A percentile compares a stretch with the other conserved stretches of the same genome.
phyloP scores from a whole-genome alignment of 1,284 basidiomycete genomes.

The Exobasidium rhododendri region DNA sequence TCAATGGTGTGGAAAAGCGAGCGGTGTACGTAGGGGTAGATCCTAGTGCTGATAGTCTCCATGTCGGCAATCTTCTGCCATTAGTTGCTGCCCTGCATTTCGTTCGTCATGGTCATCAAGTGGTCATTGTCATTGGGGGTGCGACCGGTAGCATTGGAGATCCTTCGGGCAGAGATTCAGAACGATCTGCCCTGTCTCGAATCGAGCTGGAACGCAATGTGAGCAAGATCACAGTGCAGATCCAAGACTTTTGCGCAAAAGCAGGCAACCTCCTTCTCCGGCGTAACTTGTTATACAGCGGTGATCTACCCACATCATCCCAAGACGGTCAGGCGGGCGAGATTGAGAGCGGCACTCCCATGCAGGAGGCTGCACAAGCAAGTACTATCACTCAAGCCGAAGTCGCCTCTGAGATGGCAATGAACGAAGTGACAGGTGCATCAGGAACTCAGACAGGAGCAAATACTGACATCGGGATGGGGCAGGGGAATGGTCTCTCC shows the following conservation, averaged over 20 bases:
- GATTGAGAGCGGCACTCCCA: background rate
- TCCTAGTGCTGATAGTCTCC: conserved; percentile 81
- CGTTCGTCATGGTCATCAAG: conserved; percentile 72
- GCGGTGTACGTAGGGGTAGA: conserved; percentile 86
- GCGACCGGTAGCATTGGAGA: conserved; percentile 96
- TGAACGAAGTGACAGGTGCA: background rate
- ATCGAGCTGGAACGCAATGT: conserved; percentile 70
- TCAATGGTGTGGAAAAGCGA: background rate
- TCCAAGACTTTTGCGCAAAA: conserved; percentile 70
- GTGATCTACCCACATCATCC: conserved; percentile 4
- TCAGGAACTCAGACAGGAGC: background rate
- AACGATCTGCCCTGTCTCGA: conserved; percentile 69
- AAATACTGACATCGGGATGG: background rate
- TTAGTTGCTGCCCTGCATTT: conserved; percentile 84
- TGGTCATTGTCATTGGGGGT: conserved; percentile 84
- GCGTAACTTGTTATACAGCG: conserved; percentile 26
- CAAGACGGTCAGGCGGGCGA: conserved; percentile 4
- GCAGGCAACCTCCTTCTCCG: conserved; percentile 57
- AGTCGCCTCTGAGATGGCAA: background rate
- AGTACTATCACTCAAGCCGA: background rate
- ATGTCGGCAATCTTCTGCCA: conserved; percentile 90
- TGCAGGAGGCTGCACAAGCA: background rate
- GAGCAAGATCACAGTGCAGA: conserved; percentile 64
- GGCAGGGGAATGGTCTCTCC: background rate
- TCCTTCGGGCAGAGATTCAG: conserved; percentile 81